These are phyloP conservation scores for Emmonsiellopsis sp. DNA, from an alignment of 2,329 filamentous ascomycete species.

Conservation along the genomic window DNA sequence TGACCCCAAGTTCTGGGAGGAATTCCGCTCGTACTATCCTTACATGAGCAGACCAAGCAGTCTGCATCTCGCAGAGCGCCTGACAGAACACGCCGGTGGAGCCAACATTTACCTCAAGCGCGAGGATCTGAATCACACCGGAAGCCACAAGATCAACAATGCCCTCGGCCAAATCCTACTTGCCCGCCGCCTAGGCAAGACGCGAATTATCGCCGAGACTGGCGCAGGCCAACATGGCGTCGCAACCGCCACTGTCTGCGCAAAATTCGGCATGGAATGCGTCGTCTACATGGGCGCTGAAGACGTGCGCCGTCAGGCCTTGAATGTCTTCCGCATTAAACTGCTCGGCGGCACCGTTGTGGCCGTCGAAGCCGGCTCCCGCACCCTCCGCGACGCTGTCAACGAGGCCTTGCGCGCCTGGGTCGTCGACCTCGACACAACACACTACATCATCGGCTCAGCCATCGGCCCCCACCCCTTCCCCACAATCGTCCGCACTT, in stretches of 20 bases:
- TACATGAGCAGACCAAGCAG: constrained; percentile 96
- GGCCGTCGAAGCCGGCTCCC: constrained; percentile 82
- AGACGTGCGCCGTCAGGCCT: constrained; percentile 87
- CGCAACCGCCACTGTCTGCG: constrained; percentile 92
- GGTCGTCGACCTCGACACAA: constrained; percentile 87
- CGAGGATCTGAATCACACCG: constrained; percentile 95
- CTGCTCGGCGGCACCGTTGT: constrained; percentile 88
- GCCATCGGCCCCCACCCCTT: constrained; percentile 97
- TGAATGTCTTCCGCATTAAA: constrained; percentile 98
- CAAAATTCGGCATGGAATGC: constrained; percentile 97
- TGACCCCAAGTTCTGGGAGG: constrained; percentile 91
- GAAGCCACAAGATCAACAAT: constrained; percentile 99
- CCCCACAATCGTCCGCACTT: constrained; percentile 93
- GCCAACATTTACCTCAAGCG: constrained; percentile 97
- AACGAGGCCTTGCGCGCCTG: constrained; percentile 92
- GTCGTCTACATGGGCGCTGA: constrained; percentile 98
- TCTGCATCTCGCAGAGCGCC: constrained; percentile 75
- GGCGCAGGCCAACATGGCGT: constrained; percentile 97
- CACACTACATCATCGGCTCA: constrained; percentile 96
- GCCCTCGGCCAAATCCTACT: constrained; percentile 87
- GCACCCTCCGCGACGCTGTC: constrained; percentile 76
- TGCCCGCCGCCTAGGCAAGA: constrained; percentile 81
- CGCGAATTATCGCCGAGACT: constrained; percentile 93
- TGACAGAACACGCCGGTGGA: constrained; percentile 82
- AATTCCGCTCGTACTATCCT: constrained; percentile 89